Conservation (phyloP, 768 basidiomycete genomes). For the Hebeloma cylindrosporum region DNA sequence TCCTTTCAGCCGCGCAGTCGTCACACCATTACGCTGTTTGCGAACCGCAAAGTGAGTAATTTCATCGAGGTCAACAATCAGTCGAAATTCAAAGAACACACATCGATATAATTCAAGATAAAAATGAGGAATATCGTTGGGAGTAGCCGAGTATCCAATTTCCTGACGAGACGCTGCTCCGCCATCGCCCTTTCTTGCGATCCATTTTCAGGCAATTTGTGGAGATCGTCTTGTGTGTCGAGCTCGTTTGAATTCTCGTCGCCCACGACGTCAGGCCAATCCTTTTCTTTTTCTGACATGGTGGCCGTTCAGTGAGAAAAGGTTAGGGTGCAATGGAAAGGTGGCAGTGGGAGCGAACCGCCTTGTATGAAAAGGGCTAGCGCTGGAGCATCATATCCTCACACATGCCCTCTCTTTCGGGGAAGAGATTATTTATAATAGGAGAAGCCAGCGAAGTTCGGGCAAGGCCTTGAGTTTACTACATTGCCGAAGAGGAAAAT, state of each 20-base stretch:
- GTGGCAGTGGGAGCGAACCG: no score
- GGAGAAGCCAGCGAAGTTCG: no score
- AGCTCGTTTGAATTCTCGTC: constrained; percentile 4
- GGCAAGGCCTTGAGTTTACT: no score
- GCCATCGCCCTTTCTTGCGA: constrained; percentile 34
- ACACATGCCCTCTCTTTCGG: no score
- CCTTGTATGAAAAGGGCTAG: not conserved
- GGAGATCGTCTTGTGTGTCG: not conserved
- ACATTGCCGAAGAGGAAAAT: no score
- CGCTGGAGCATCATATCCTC: not conserved
- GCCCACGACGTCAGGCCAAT: not conserved
- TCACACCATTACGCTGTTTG: constrained; percentile 47
- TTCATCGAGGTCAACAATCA: no score
- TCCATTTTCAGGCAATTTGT: constrained; percentile 19
- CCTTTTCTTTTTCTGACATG: constrained; percentile 22
- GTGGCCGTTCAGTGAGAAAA: not conserved
- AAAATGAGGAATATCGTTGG: constrained; percentile 59
- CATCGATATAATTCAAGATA: constrained; percentile 71
- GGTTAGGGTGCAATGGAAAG: not conserved
- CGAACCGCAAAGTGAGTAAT: not conserved
- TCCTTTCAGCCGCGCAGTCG: constrained; percentile 50
- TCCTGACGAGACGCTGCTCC: constrained; percentile 49
- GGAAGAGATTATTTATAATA: no score
- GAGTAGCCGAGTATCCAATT: constrained; percentile 55
- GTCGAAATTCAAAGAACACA: constrained; percentile 26